phyloP scores from a whole-genome alignment of 331 rosid genomes.

The Telfairia occidentalis region DNA sequence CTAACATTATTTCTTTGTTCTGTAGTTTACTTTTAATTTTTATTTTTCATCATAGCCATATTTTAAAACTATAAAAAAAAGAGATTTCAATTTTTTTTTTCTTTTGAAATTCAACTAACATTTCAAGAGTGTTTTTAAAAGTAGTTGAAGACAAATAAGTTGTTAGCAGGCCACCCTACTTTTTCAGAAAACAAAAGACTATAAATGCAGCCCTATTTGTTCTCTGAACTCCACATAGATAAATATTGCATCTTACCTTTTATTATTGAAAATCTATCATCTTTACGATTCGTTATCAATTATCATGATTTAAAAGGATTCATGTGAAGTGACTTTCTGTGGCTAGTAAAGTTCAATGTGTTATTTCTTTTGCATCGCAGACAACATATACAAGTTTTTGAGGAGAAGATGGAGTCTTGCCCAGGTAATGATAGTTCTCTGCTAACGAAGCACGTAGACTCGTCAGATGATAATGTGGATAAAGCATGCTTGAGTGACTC shows the following conservation, averaged over 20 bases:
- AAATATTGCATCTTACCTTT: not conserved
- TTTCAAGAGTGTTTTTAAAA: not conserved
- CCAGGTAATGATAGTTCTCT: constrained; percentile 33
- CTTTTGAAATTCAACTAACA: not conserved
- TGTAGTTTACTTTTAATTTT: not conserved
- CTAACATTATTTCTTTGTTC: not conserved
- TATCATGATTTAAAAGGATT: not conserved
- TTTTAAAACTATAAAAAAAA: not conserved
- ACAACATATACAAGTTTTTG: constrained; percentile 75
- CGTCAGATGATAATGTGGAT: constrained; percentile 73
- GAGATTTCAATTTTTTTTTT: not conserved
- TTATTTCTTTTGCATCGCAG: constrained; percentile 23
- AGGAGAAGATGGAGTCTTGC: constrained; percentile 77
- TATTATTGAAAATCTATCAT: not conserved
- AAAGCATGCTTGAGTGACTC: constrained; percentile 93
- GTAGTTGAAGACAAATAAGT: not conserved
- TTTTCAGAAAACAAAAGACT: not conserved
- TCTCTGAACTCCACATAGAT: not conserved
- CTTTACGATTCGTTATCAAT: not conserved
- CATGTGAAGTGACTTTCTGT: not conserved
- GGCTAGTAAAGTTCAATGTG: constrained; percentile 11
- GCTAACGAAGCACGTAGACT: constrained; percentile 77
- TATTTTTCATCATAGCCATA: not conserved
- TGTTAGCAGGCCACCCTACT: not conserved
- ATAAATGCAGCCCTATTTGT: not conserved